Base-by-base conservation (phyloP, 495 filamentous ascomycete genomes). In the Lindgomyces ingoldianus region DNA sequence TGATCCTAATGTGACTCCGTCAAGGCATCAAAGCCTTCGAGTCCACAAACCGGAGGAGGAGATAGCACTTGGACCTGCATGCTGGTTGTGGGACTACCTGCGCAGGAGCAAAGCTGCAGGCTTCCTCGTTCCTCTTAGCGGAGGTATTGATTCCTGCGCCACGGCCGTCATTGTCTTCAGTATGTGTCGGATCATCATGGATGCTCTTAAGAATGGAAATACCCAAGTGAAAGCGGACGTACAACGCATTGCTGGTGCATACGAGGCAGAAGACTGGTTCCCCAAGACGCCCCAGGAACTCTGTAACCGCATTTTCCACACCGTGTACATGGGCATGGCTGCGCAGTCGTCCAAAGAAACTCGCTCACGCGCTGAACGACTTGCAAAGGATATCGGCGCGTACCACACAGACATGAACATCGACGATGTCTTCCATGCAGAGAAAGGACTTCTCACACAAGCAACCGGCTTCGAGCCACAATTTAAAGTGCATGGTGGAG, bases 41-140 rank as follows among this genome's bases (percentile, higher is more conserved):
- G 84, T 83, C 52, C 87, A 91, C 73, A 69, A 74, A 0, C 85
- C 87, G 0, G 88, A 91, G 70, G 88, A 92, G 68, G 90, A 95
- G 62, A 89, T 93, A 64, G 85, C 86, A 0, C 78, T 91, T 0
- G 83, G 84, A 0, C 81, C 85, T 0, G 90, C 85, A 1, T 87
- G 85, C 71, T 96, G 85, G 79, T 76, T 96, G 0, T 96, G 91
- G 90, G 90, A 96, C 68, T 96, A 95, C 62, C 82, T 95, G 0
- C 79, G 89, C 2, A 56, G 62, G 14, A 53, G 27, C 9, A 60
- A 65, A 45, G 65, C 64, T 3, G 66, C 73, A 4, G 74, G 74
- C 24, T 81, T 66, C 67, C 76, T 81, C 46, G 56, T 82, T n/a
- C 77, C 76, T 4, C 70, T 82, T 6, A 82, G 78, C 65, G 91